These are phyloP conservation scores for Cystobasidium ongulense DNA, from an alignment of 768 basidiomycete species.

Conservation along the genomic window DNA sequence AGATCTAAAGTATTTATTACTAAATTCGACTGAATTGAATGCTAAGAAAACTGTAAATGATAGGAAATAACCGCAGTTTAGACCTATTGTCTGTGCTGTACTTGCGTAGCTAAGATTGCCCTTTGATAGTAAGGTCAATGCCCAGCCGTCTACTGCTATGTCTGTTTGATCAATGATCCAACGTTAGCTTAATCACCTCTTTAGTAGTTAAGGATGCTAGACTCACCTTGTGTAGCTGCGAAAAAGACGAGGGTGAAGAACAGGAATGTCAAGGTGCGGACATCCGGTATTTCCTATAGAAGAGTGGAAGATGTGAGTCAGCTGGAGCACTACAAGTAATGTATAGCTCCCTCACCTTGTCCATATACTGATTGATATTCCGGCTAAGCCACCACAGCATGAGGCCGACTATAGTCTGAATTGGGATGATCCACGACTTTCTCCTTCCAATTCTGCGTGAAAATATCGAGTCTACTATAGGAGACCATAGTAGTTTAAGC, in stretches of 20 bases:
- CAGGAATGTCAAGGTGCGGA: conserved; percentile 65
- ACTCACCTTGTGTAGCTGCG: conserved; percentile 87
- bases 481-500: conserved; percentile 92
- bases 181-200: conserved; percentile 40
- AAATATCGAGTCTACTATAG: conserved; percentile 88
- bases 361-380: conserved; percentile 66
- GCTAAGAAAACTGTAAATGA: conserved; percentile 93
- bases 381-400: conserved; percentile 52
- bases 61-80: conserved; percentile 89
- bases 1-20: conserved; percentile 51
- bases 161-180: conserved; percentile 61
- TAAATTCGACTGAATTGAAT: conserved; percentile 86
- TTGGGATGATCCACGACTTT: conserved; percentile 98
- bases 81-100: conserved; percentile 93
- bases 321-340: not conserved
- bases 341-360: conserved; percentile 53
- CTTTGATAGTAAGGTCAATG: conserved; percentile 61
- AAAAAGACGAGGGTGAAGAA: conserved; percentile 87
- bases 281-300: conserved; percentile 67
- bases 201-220: not conserved
- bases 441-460: conserved; percentile 74
- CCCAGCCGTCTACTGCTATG: conserved; percentile 83
- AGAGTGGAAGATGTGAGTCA: not conserved
- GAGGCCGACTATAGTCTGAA: conserved; percentile 79
- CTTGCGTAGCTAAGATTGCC: conserved; percentile 94